Conservation (phyloP, 2,329 filamentous ascomycete species). For the Fusarium concolor region DNA sequence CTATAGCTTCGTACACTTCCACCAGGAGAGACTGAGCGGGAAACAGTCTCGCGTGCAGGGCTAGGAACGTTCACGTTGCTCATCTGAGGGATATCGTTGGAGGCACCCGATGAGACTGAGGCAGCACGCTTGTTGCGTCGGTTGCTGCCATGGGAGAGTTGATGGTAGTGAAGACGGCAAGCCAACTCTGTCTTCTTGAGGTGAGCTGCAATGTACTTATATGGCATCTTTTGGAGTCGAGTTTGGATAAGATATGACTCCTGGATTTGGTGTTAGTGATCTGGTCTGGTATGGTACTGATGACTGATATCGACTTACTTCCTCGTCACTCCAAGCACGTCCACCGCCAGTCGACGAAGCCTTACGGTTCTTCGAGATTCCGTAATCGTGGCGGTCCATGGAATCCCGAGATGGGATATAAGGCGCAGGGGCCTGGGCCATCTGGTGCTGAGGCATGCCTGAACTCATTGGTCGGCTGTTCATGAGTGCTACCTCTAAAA, state of each 20-base stretch:
- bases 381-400: constrained; percentile 68
- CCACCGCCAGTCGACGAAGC: constrained; percentile 77
- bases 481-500: constrained; percentile 33
- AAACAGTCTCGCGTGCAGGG: constrained; percentile 61
- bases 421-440: constrained; percentile 56
- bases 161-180: constrained; percentile 88
- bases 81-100: constrained; percentile 62
- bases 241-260: constrained; percentile 87
- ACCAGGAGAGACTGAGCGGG: constrained; percentile 62
- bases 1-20: constrained; percentile 59
- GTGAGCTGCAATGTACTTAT: constrained; percentile 88
- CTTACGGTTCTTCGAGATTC: constrained; percentile 74
- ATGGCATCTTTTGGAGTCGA: constrained; percentile 87
- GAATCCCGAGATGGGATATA: constrained; percentile 66
- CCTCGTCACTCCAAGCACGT: constrained; percentile 86
- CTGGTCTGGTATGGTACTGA: neutral
- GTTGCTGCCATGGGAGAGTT: constrained; percentile 84
- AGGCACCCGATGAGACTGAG: constrained; percentile 75
- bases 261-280: constrained; percentile 56
- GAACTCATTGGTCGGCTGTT: constrained; percentile 36
- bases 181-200: constrained; percentile 90
- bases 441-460: constrained; percentile 64
- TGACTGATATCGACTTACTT: constrained; percentile 63
- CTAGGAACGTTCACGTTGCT: constrained; percentile 60
- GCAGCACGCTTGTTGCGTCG: constrained; percentile 82